Conservation (phyloP, 2,329 filamentous ascomycete species). For the Periconia macrospinosa region DNA sequence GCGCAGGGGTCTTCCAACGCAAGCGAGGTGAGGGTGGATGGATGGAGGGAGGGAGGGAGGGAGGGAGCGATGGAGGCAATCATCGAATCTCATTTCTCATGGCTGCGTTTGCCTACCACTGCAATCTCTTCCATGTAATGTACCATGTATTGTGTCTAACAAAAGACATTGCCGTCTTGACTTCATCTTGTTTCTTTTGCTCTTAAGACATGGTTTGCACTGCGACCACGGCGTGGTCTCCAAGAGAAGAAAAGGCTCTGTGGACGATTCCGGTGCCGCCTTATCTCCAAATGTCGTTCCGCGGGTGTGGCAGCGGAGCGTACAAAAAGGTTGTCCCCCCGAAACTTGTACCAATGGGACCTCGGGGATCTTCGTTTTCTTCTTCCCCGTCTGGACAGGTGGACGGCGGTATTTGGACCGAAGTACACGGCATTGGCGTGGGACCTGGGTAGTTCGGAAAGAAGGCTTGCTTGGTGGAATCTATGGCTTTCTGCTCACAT, state of each 20-base stretch:
- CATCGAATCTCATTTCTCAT: background rate
- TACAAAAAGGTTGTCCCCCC: slow-evolving; percentile 16
- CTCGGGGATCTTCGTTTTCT: slow-evolving; percentile 22
- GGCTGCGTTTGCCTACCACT: background rate
- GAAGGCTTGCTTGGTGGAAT: background rate
- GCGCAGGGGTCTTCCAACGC: background rate
- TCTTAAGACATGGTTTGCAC: background rate
- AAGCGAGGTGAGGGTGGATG: background rate
- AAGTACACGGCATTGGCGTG: slow-evolving; percentile 1
- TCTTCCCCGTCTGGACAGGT: slow-evolving; percentile 18
- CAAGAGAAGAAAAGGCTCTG: slow-evolving; percentile 27
- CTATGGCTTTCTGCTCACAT: background rate
- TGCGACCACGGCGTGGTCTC: slow-evolving; percentile 11
- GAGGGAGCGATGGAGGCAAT: too few relatives aligned
- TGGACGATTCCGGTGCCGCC: slow-evolving; percentile 19
- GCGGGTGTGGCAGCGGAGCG: slow-evolving; percentile 18
- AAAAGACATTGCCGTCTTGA: slow-evolving; percentile 12
- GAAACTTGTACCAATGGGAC: slow-evolving; percentile 20
- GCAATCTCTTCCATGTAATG: background rate
- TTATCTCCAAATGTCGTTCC: background rate
- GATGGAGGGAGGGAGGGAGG: too few relatives aligned
- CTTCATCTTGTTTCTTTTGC: slow-evolving; percentile 18
- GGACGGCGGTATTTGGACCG: slow-evolving; percentile 2
- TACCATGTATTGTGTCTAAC: background rate
- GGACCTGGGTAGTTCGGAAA: slow-evolving; percentile 1